Evolutionary conservation across 148 eudicot genomes (phyloP).

Genomic region (Rhododendron molle): DNA sequence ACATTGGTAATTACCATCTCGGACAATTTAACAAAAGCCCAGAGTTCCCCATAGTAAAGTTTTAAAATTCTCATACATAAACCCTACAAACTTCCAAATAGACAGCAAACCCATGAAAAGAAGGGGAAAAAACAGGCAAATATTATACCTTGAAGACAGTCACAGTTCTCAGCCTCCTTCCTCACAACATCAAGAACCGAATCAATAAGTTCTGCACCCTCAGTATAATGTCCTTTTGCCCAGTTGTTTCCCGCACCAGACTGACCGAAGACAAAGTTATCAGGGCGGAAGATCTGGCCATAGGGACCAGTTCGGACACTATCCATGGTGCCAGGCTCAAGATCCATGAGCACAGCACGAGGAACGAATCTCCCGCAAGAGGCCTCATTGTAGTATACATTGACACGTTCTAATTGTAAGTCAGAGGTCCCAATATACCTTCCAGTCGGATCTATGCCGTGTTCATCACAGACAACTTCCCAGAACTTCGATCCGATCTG

Average conservation of each 20-base stretch:
- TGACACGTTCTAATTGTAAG: constrained; percentile 67
- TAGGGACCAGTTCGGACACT: constrained; percentile 74
- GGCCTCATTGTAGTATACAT: constrained; percentile 83
- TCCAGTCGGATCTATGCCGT: constrained; percentile 73
- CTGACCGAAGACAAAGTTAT: constrained; percentile 77
- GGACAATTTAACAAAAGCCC: background rate
- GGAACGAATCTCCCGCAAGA: constrained; percentile 83
- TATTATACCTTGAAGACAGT: constrained; percentile 81
- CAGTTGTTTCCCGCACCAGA: constrained; percentile 80
- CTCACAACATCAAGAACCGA: constrained; percentile 85
- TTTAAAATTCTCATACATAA: background rate
- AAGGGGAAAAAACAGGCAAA: background rate
- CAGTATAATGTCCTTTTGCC: constrained; percentile 86
- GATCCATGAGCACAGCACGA: constrained; percentile 85
- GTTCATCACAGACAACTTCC: constrained; percentile 85
- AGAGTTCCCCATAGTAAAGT: background rate
- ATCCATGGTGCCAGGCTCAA: constrained; percentile 90
- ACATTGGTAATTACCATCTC: background rate
- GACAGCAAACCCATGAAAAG: background rate
- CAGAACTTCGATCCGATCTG: constrained; percentile 85
- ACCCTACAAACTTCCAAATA: background rate
- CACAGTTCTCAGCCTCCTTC: constrained; percentile 84
- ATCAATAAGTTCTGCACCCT: constrained; percentile 86
- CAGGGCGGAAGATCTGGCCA: constrained; percentile 84
- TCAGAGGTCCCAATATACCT: constrained; percentile 65